Base-by-base conservation (phyloP, 345 rosid species). In the Boechera retrofracta region DNA sequence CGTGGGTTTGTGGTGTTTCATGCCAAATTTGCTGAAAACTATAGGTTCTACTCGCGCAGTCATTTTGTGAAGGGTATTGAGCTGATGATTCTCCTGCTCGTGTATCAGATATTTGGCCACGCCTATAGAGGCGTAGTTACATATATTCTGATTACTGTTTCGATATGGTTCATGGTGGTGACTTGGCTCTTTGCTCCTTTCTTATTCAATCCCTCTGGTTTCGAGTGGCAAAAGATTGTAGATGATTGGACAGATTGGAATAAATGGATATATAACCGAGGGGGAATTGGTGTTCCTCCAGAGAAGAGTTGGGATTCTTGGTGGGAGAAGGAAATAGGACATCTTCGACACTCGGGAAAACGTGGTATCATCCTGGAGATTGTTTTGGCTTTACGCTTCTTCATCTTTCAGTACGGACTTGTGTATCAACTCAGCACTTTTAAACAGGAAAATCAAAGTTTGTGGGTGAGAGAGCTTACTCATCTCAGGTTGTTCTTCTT, bases 1-100 rank as follows among this genome's bases (percentile, higher is more conserved):
- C 91, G 98, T 52, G 98, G 98, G 4, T 93, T 93, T 64, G 98
- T 93, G 28, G 93, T 93, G 80, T 83, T 82, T 76, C 97, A 93
- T 69, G 97, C 91, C 66, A 93, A 89, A 70, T 91, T 93, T 82
- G 95, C 97, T 5, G 97, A 91, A 7, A 88, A 87, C 67, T 87
- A 88, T n/a, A 80, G 95, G 74, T 78, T 86, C 31, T 86, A 88
- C 69, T 89, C 95, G 1, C 85, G 92, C 24, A 86, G 90, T 58
- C 95, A 89, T 75, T 89, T 89, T 52, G 90, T 86, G 55, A 88
- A 89, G 79, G 95, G 88, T 15, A 48, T 88, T 18, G 95, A 89
- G 69, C 63, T 89, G 77, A 72, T 87, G 89, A 78, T 89, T 64
- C 83, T 89, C 54, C 87, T 88, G 48, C 74, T 89, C 8, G 87